Evolutionary conservation across 805 yeast genomes (phyloP).

Genomic region (Lachancea dasiensis): DNA sequence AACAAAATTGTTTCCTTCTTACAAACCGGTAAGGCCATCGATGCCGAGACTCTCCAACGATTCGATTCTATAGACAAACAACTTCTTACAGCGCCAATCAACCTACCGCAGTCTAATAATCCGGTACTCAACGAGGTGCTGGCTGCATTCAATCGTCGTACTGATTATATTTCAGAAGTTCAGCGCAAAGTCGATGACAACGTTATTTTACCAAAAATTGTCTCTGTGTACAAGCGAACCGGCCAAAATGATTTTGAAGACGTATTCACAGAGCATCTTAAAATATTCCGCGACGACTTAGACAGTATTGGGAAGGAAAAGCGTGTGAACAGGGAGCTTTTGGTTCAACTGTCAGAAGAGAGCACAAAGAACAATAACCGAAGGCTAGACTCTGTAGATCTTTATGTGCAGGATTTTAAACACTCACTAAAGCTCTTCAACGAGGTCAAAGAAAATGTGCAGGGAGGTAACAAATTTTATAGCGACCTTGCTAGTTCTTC

Average conservation of each 20-base stretch:
- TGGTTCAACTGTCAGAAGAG: slow-evolving; percentile 41
- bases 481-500: slow-evolving; percentile 48
- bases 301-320: slow-evolving; percentile 40
- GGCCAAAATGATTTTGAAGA: slow-evolving; percentile 35
- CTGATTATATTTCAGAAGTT: slow-evolving; percentile 34
- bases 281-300: slow-evolving; percentile 46
- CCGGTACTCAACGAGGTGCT: slow-evolving; percentile 33
- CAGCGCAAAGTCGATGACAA: slow-evolving; percentile 42
- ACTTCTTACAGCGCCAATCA: slow-evolving; percentile 37
- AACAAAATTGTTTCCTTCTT: slow-evolving; percentile 44
- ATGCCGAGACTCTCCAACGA: slow-evolving; percentile 43
- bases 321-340: slow-evolving; percentile 35
- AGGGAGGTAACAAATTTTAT: slow-evolving; percentile 69
- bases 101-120: slow-evolving; percentile 28
- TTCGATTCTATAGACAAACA: slow-evolving; percentile 43
- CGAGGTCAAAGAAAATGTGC: slow-evolving; percentile 54
- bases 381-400: slow-evolving; percentile 17
- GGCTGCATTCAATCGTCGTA: slow-evolving; percentile 32
- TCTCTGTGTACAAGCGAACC: slow-evolving; percentile 40
- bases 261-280: slow-evolving; percentile 39
- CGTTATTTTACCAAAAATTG: slow-evolving; percentile 47
- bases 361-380: slow-evolving; percentile 3
- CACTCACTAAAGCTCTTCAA: slow-evolving; percentile 34
- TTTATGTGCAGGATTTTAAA: slow-evolving; percentile 25
- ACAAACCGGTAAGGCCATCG: slow-evolving; percentile 56